phyloP scores from a whole-genome alignment of 768 basidiomycete species.

The Infundibulicybe gibba region DNA sequence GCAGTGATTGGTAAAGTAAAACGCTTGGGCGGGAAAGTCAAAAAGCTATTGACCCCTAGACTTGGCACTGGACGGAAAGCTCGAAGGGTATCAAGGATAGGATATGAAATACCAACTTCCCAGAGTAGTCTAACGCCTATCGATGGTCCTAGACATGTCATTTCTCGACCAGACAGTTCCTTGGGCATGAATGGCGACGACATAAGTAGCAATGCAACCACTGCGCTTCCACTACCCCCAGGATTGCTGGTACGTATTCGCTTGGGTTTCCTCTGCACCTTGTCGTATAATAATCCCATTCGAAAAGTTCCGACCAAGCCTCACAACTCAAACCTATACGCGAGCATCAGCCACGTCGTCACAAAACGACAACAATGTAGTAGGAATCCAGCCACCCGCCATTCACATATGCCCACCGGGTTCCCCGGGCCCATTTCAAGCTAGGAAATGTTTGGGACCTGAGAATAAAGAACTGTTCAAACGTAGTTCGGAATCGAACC shows the following conservation, averaged over 20 bases:
- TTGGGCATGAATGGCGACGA: too few relatives aligned
- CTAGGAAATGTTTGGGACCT: neutral
- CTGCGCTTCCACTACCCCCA: constrained; percentile 17
- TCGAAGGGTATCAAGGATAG: constrained; percentile 6
- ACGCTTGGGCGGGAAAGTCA: constrained; percentile 22
- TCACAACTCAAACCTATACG: constrained; percentile 14
- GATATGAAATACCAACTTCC: neutral
- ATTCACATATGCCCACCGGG: constrained; percentile 16
- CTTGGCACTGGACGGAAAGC: constrained; percentile 1
- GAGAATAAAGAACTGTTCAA: constrained; percentile 1
- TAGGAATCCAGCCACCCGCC: constrained; percentile 6
- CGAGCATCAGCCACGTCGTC: constrained; percentile 5
- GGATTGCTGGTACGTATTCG: constrained; percentile 17
- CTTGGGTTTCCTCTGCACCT: neutral
- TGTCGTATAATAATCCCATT: neutral
- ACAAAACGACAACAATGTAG: constrained; percentile 2
- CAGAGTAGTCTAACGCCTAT: neutral
- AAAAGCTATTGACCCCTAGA: constrained; percentile 17
- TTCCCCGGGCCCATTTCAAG: too few relatives aligned
- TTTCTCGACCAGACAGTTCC: too few relatives aligned
- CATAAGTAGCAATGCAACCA: too few relatives aligned
- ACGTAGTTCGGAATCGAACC: constrained; percentile 12
- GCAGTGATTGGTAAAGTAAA: constrained; percentile 18
- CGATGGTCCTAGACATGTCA: neutral
- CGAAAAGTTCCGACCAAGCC: constrained; percentile 10